These are phyloP conservation scores for Microdochium nivale DNA, from an alignment of 2,329 filamentous ascomycete genomes.

Conservation along the genomic window DNA sequence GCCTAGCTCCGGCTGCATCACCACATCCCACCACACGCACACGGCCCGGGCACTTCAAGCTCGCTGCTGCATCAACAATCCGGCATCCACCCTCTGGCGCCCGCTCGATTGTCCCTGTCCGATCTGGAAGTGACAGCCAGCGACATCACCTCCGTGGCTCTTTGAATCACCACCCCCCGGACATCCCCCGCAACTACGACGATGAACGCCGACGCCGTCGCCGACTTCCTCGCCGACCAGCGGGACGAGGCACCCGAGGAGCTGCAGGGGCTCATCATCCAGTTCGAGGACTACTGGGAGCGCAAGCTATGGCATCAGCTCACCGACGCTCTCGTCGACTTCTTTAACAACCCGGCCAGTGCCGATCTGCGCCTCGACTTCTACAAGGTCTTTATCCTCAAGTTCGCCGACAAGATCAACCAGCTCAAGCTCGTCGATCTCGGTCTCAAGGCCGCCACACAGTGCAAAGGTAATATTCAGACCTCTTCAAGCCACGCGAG, in stretches of 20 bases:
- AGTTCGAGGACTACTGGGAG: constrained; percentile 96
- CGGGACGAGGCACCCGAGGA: constrained; percentile 81
- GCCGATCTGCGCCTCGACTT: constrained; percentile 77
- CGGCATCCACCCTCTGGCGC: constrained; percentile 5
- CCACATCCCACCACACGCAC: neutral
- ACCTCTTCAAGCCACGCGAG: neutral
- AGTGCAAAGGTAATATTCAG: constrained; percentile 61
- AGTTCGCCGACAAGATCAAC: constrained; percentile 98
- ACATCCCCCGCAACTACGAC: constrained; percentile 4
- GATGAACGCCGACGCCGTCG: constrained; percentile 83
- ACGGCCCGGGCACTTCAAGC: neutral
- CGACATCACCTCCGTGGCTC: no score
- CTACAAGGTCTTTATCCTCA: constrained; percentile 91
- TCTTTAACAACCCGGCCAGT: constrained; percentile 78
- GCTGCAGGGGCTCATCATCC: constrained; percentile 78
- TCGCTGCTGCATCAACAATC: neutral
- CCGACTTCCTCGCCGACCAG: constrained; percentile 86
- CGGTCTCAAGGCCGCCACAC: constrained; percentile 76
- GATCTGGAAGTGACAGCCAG: neutral
- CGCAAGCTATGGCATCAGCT: constrained; percentile 99
- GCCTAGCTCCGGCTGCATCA: neutral
- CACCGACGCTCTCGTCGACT: constrained; percentile 78
- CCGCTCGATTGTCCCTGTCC: constrained; percentile 4
- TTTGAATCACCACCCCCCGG: neutral
- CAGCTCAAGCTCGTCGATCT: constrained; percentile 93